A percentile compares a stretch with the other conserved stretches of the same genome.
phyloP scores from a whole-genome alignment of 2,329 filamentous ascomycete species.

The Trichoderma endophyticum region DNA sequence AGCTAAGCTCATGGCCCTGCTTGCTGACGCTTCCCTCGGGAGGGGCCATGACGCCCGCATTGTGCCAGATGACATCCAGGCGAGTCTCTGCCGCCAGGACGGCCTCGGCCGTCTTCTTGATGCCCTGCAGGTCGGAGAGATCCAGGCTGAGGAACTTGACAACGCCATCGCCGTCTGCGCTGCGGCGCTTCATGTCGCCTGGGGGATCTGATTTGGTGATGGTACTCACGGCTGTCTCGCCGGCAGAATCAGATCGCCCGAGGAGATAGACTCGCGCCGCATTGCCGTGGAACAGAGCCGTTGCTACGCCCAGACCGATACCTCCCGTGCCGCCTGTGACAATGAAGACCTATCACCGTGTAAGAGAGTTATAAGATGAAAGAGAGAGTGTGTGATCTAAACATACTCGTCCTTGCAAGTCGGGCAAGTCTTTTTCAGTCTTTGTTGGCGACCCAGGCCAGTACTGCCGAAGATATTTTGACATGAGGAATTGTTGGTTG shows the following conservation, averaged over 20 bases:
- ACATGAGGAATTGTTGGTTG: not conserved
- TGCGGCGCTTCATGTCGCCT: constrained; percentile 41
- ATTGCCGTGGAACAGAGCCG: constrained; percentile 50
- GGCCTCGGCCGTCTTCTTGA: constrained; percentile 28
- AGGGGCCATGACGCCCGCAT: constrained; percentile 41
- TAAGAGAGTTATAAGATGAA: no score
- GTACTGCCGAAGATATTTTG: not conserved
- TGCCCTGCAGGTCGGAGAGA: constrained; percentile 32
- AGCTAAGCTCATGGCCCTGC: constrained; percentile 40
- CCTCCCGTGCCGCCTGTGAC: constrained; percentile 40
- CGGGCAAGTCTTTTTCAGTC: constrained; percentile 40
- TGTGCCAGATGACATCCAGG: constrained; percentile 30
- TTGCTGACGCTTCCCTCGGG: constrained; percentile 35
- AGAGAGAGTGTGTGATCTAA: accelerated
- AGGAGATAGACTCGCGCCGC: constrained; percentile 50
- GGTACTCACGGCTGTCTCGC: constrained; percentile 38
- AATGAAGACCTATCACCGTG: constrained; percentile 42
- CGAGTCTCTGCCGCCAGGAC: constrained; percentile 26
- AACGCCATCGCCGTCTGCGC: constrained; percentile 41
- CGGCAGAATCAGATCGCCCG: constrained; percentile 42
- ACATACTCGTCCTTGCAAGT: constrained; percentile 36
- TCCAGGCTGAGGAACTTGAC: constrained; percentile 42
- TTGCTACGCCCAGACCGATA: constrained; percentile 49
- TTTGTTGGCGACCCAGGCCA: constrained; percentile 37
- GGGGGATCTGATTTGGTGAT: constrained; percentile 38